Evolutionary conservation across 2,329 filamentous ascomycete species (phyloP).

Genomic region (Fusarium chlamydosporum): DNA sequence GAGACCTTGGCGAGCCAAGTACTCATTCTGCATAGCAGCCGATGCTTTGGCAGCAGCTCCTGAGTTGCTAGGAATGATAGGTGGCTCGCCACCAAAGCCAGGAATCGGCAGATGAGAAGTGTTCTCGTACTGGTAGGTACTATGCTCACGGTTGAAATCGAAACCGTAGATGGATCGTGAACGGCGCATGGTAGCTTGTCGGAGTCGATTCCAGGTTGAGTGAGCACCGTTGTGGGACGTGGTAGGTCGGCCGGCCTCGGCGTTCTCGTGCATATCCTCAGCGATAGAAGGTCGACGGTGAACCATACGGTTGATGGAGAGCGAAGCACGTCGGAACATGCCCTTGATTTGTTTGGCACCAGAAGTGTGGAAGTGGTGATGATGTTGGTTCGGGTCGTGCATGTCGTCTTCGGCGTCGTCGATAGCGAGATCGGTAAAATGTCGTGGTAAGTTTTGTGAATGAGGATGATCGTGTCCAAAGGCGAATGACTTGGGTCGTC

Average conservation of each 20-base stretch:
- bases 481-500: conserved; percentile 62
- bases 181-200: conserved; percentile 66
- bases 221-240: conserved; percentile 60
- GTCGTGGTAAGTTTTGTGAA: conserved; percentile 48
- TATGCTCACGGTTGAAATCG: conserved; percentile 51
- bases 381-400: conserved; percentile 48
- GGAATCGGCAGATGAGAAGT: conserved; percentile 60
- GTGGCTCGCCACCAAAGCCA: conserved; percentile 67
- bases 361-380: conserved; percentile 48
- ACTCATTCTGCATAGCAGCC: conserved; percentile 71
- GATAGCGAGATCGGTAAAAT: conserved; percentile 53
- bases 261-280: conserved; percentile 46
- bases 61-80: conserved; percentile 71
- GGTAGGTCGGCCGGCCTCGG: conserved; percentile 55
- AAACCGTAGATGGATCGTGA: conserved; percentile 62
- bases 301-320: conserved; percentile 68
- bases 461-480: conserved; percentile 56
- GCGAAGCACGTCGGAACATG: conserved; percentile 68
- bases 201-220: conserved; percentile 65
- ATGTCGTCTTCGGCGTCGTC: conserved; percentile 52
- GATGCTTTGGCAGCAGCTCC: conserved; percentile 74
- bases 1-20: conserved; percentile 55
- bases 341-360: conserved; percentile 60
- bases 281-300: conserved; percentile 62
- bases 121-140: conserved; percentile 47